Conservation (phyloP, 257 asterid species). For the Fraxinus cuspidata region DNA sequence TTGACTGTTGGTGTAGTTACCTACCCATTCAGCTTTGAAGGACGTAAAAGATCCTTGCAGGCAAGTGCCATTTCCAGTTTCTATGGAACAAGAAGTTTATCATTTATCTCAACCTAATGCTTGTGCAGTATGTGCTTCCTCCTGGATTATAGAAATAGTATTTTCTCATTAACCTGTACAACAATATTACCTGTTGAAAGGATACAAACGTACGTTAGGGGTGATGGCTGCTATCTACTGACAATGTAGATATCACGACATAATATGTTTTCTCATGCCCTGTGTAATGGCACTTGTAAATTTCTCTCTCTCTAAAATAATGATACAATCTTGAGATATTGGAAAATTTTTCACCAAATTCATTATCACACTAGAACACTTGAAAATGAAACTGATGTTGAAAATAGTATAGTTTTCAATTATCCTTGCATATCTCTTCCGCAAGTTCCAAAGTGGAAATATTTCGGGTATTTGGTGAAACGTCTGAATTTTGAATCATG, state of each 20-base stretch:
- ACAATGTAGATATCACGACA: not conserved
- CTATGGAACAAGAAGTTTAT: not conserved
- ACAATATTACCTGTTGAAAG: not conserved
- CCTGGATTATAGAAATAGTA: conserved; percentile 2
- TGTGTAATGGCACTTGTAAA: not conserved
- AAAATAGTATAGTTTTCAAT: not conserved
- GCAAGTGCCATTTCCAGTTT: conserved; percentile 44
- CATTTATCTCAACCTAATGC: not conserved
- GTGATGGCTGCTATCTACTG: not conserved
- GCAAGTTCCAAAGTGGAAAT: not conserved
- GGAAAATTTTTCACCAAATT: not conserved
- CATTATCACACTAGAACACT: not conserved
- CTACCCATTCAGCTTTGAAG: conserved; percentile 97
- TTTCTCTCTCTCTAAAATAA: not conserved
- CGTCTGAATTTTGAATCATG: not conserved
- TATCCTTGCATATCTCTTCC: not conserved
- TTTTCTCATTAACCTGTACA: not conserved
- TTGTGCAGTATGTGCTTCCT: conserved; percentile 16
- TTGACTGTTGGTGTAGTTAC: conserved; percentile 98
- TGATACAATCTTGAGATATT: not conserved
- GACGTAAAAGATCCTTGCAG: conserved; percentile 91
- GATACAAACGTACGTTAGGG: not conserved
- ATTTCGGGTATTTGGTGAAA: not conserved
- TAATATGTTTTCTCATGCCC: not conserved
- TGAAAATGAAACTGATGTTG: not conserved